Evolutionary conservation across 345 rosid genomes (phyloP).

Genomic region (Hevea brasiliensis): DNA sequence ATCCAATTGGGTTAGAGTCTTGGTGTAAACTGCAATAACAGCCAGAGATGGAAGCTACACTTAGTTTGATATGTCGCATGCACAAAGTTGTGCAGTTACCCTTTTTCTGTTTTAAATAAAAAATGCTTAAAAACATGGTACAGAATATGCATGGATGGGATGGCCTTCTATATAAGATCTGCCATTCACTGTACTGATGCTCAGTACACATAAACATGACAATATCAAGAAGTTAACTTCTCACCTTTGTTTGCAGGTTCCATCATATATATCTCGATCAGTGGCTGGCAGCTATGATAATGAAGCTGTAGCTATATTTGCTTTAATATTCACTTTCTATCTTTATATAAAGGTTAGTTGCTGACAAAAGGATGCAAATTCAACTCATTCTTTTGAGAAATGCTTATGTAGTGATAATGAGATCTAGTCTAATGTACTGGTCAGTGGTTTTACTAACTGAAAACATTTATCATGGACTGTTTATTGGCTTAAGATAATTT

Average conservation of each 20-base stretch:
- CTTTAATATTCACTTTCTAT: conserved; percentile 89
- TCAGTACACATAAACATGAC: not conserved
- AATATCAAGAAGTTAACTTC: conserved; percentile 1
- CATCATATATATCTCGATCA: conserved; percentile 92
- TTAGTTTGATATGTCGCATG: not conserved
- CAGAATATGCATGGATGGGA: not conserved
- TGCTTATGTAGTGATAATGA: not conserved
- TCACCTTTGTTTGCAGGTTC: conserved; percentile 56
- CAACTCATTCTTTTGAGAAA: conserved; percentile 1
- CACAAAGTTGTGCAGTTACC: not conserved
- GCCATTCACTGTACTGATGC: not conserved
- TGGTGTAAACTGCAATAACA: not conserved
- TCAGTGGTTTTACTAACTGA: not conserved
- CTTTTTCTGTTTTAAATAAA: not conserved
- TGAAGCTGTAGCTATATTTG: conserved; percentile 99
- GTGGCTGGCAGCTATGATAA: conserved; percentile 99
- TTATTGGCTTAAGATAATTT: conserved; percentile 7
- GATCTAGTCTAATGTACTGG: not conserved
- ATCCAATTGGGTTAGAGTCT: not conserved
- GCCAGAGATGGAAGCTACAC: not conserved
- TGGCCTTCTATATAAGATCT: not conserved
- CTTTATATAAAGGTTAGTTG: conserved; percentile 83
- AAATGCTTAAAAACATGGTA: not conserved
- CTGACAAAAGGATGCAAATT: conserved; percentile 11
- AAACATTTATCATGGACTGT: not conserved